phyloP scores from a whole-genome alignment of 129 eudicot genomes.

The Pseudognaphalium luteoalbum region DNA sequence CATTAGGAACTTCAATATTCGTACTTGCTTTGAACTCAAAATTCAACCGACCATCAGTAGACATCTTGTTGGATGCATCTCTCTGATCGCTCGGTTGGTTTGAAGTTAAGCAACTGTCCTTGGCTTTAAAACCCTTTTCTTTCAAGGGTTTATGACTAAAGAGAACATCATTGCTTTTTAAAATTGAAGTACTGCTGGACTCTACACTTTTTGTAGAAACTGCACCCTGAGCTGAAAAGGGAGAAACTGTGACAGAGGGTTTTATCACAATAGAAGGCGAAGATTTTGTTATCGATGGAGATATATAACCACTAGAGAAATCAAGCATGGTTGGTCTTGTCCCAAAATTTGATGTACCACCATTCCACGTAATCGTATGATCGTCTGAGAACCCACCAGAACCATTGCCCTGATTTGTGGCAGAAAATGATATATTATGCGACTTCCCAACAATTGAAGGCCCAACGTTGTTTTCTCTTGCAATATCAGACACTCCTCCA shows the following conservation, averaged over 20 bases:
- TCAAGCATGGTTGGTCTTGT: slow-evolving; percentile 39
- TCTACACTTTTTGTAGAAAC: slow-evolving; percentile 30
- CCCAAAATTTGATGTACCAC: slow-evolving; percentile 30
- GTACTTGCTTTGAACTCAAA: slow-evolving; percentile 26
- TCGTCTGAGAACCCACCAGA: slow-evolving; percentile 34
- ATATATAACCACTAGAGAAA: slow-evolving; percentile 23
- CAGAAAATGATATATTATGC: slow-evolving; percentile 31
- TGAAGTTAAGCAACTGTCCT: slow-evolving; percentile 6
- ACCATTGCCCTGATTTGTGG: slow-evolving; percentile 19
- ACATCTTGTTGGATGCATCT: slow-evolving; percentile 1
- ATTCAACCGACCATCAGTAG: slow-evolving; percentile 9
- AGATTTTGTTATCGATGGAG: slow-evolving; percentile 34
- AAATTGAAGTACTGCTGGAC: slow-evolving; percentile 3
- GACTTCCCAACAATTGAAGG: slow-evolving; percentile 22
- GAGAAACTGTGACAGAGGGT: slow-evolving; percentile 27
- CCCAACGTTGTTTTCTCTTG: slow-evolving; percentile 39
- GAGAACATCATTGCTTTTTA: slow-evolving; percentile 12
- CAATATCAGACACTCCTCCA: slow-evolving; percentile 23
- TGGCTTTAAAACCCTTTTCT: slow-evolving; percentile 25
- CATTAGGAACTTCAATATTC: slow-evolving; percentile 32
- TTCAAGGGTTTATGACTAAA: slow-evolving; percentile 20
- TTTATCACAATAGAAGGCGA: slow-evolving; percentile 44
- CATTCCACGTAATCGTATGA: slow-evolving; percentile 24
- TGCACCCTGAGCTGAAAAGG: slow-evolving; percentile 26
- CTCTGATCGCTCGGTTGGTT: slow-evolving; percentile 18